Base-by-base conservation (phyloP, 1,284 basidiomycete genomes). In the Malassezia dermatis region DNA sequence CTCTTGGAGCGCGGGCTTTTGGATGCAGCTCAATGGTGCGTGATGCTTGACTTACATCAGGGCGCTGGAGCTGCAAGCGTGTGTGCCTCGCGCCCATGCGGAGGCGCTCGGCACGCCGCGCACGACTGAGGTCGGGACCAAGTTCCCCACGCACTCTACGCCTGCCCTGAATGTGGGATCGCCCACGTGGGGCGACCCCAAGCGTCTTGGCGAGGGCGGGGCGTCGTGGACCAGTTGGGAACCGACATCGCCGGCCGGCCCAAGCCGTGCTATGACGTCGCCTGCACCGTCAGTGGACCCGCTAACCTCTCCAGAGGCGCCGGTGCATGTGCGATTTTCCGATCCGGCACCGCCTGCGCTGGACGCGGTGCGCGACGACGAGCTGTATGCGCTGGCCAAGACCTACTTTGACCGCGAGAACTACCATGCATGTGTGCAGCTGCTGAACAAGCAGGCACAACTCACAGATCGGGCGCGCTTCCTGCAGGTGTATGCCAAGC, bases 361-460 rank as follows among this genome's bases (percentile, higher is more conserved):
- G 21, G 19, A 34, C 10, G 39, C 55, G 17, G 31, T 24, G 10
- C 48, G 37, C 7, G 34, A 52, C 44, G 34, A 52, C 42, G 70
- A 64, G 19, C 52, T 75, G 13, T 80, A 89, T 64, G 75, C 82
- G 56, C 80, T 86, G 24, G 90, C 88, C 1, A 84, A 84, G 59
- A 78, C 82, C 8, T 85, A 84, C 65, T 82, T 89, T 62, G 84
- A 89, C 59, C 78, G 83, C 19, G 84, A 85, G 61, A 89, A 96
- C 67, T 85, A 86, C 63, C 79, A 83, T 51, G 81, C 89, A 58
- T 87, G 84, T 35, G 81, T 82, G 7, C 76, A 82, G 24, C 48
- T 66, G 35, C 59, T 73, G 0, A 66, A 73, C 35, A 26, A 44
- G 35, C 31, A 48, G 15, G 28, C 35, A 7, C 6, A 24, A 0